Evolutionary conservation across 2,329 filamentous ascomycete species (phyloP), one percentile per base, ranked within the genome.

Genomic region (Cyphellophora attinorum): DNA sequence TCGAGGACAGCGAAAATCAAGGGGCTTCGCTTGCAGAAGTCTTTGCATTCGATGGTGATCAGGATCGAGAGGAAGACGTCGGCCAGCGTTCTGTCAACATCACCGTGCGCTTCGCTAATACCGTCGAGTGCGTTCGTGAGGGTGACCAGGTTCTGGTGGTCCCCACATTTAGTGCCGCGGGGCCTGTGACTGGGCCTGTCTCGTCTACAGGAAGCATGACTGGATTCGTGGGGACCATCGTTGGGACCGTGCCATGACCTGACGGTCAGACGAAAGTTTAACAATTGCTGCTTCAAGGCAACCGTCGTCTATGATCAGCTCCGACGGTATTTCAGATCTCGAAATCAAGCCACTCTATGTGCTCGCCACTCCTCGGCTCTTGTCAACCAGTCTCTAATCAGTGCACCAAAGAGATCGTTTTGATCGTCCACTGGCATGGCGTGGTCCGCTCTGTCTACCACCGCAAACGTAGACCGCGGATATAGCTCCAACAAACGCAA

Each of bases 91-190:
- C 59, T 31, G 54, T 65, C 11, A 56, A 51, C 28, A 60, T 78
- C 28, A 69, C 67, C 0, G 74, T 78, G 46, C 64, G 66, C 5
- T 75, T 79, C 45, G 65, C 74, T 12, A 65, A 67, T 4, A 67
- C 67, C 6, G 62, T 67, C 21, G 74, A 79, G 51, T 77, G 68
- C 57, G 59, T 78, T 15, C 65, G 74, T 46, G 37, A 64, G 8
- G 72, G 66, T 5, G 70, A 70, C n/a, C 66, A 64, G 40, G 65
- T 76, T 8, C 56, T 79, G 16, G 64, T 78, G 6, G 72, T 78
- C 63, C 73, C 74, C 3, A 72, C 72, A 11, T 64, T 70, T 27
- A 68, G 68, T 2, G 62, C 62, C 5, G 62, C 65, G 2, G 54
- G 67, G 2, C 62, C 65, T 21, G 65, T 65, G 8, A 62, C 67